phyloP scores from a whole-genome alignment of 345 rosid species.

The Nephelium lappaceum region DNA sequence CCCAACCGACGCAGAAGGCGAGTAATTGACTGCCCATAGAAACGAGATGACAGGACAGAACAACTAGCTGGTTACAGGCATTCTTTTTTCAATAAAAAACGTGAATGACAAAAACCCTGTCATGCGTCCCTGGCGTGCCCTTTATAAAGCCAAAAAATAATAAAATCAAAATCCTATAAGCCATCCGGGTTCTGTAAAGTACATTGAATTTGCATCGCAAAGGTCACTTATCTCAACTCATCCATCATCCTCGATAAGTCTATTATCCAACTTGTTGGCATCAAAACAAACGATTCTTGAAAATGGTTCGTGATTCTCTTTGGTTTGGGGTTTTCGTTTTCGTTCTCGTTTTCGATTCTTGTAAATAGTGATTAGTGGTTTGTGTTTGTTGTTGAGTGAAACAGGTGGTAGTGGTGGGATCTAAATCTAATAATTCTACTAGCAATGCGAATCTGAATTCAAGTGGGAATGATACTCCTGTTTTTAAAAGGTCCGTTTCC shows the following conservation, averaged over 20 bases:
- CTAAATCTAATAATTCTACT: conserved; percentile 11
- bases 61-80: neutral
- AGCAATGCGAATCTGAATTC: conserved; percentile 33
- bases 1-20: neutral
- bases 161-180: neutral
- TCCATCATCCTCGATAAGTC: neutral
- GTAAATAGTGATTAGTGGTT: neutral
- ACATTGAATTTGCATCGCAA: neutral
- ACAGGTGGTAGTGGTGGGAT: conserved; percentile 40
- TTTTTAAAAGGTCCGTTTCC: conserved; percentile 21
- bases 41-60: neutral
- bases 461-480: conserved; percentile 29
- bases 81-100: neutral
- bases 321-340: neutral
- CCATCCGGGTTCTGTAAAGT: neutral
- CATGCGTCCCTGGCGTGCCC: neutral
- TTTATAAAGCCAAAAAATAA: neutral
- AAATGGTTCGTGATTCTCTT: neutral
- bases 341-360: neutral
- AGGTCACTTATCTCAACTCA: neutral
- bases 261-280: neutral
- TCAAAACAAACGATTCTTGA: neutral
- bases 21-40: neutral
- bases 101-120: neutral
- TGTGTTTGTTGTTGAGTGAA: conserved; percentile 11